phyloP scores from a whole-genome alignment of 2,329 filamentous ascomycete species.

The Fusarium secorum region DNA sequence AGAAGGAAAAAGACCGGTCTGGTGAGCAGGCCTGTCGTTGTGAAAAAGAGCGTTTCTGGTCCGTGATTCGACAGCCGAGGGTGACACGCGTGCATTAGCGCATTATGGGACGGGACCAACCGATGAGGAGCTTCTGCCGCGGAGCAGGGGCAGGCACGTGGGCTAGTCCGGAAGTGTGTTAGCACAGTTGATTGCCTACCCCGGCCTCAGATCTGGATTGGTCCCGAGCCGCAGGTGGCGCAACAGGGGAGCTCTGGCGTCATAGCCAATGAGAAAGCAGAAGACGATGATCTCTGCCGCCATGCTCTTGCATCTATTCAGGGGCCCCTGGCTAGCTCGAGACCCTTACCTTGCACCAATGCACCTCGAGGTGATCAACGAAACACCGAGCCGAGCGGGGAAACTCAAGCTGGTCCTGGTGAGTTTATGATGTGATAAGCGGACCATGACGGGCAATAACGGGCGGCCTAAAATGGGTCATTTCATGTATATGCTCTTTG shows the following conservation, averaged over 20 bases:
- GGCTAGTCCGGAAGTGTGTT: background rate
- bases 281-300: constrained; percentile 8
- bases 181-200: constrained; percentile 29
- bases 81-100: constrained; percentile 58
- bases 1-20: constrained; percentile 35
- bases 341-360: constrained; percentile 10
- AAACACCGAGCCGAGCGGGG: constrained; percentile 22
- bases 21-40: constrained; percentile 37
- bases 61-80: constrained; percentile 48
- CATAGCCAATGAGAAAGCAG: constrained; percentile 14
- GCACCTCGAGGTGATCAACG: constrained; percentile 14
- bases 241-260: constrained; percentile 15
- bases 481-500: background rate
- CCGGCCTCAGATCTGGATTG: constrained; percentile 52
- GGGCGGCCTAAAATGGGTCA: background rate
- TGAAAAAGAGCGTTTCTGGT: constrained; percentile 30
- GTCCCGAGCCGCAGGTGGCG: constrained; percentile 43
- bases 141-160: constrained; percentile 32
- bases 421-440: constrained; percentile 25
- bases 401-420: constrained; percentile 9
- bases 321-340: constrained; percentile 12
- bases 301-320: constrained; percentile 15
- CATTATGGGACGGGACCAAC: constrained; percentile 57
- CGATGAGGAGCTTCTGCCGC: constrained; percentile 50
- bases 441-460: constrained; percentile 30